A percentile compares a stretch with the other conserved stretches of the same genome.
Conservation (phyloP, 2,329 filamentous ascomycete species). For the Aspergillus ustus region DNA sequence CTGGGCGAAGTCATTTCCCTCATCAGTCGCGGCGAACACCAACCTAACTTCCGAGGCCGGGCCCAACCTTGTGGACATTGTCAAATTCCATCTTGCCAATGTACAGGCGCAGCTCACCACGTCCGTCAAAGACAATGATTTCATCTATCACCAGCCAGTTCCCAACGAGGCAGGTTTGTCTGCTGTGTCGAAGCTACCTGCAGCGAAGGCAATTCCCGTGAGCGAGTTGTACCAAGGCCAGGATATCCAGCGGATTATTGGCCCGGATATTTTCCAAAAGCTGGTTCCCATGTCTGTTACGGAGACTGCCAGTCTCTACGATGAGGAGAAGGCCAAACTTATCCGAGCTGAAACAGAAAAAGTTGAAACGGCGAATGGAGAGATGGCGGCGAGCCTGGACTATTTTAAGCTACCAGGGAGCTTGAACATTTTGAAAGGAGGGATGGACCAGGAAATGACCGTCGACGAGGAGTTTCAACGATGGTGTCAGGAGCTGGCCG, state of each 20-base stretch:
- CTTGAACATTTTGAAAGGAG: slow-evolving; percentile 88
- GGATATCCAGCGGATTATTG: slow-evolving; percentile 95
- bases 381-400: slow-evolving; percentile 94
- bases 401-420: slow-evolving; percentile 90
- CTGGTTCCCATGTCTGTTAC: slow-evolving; percentile 96
- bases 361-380: slow-evolving; percentile 88
- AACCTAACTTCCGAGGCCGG: slow-evolving; percentile 85
- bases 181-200: slow-evolving; percentile 85
- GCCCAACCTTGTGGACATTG: slow-evolving; percentile 73
- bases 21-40: slow-evolving; percentile 75
- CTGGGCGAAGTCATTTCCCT: slow-evolving; percentile 78
- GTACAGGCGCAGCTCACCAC: slow-evolving; percentile 81
- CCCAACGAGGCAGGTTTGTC: slow-evolving; percentile 82
- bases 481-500: slow-evolving; percentile 92
- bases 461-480: slow-evolving; percentile 89
- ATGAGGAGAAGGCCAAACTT: slow-evolving; percentile 97
- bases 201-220: slow-evolving; percentile 95
- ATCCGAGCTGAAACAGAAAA: slow-evolving; percentile 91
- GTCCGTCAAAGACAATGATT: slow-evolving; percentile 91
- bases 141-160: slow-evolving; percentile 94
- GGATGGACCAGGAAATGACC: slow-evolving; percentile 83
- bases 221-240: slow-evolving; percentile 96
- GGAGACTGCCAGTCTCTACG: slow-evolving; percentile 94
- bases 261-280: slow-evolving; percentile 94
- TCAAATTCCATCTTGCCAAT: slow-evolving; percentile 78